Evolutionary conservation across 768 basidiomycete species (phyloP).

Genomic region (Coprinellus micaceus): DNA sequence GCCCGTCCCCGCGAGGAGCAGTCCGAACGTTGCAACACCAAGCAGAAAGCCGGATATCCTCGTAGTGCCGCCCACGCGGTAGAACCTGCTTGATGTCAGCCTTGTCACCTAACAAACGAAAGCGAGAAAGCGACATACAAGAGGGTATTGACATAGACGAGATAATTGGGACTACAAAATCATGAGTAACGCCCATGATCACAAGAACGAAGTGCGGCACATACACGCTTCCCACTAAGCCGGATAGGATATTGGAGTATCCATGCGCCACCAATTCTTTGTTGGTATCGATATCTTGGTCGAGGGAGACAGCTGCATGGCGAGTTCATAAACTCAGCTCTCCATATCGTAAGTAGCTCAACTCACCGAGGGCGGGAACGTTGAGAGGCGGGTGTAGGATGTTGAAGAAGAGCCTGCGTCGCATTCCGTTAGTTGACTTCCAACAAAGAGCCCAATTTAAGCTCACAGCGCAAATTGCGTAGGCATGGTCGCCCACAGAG

Average conservation of each 20-base stretch:
- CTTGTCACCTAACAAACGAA: background rate
- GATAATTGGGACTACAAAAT: conserved; percentile 65
- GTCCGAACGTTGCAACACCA: conserved; percentile 62
- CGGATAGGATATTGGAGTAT: conserved; percentile 83
- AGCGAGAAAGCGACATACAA: conserved; percentile 39
- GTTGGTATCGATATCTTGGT: conserved; percentile 86
- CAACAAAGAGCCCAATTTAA: conserved; percentile 1
- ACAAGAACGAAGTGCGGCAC: conserved; percentile 23
- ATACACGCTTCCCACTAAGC: conserved; percentile 76
- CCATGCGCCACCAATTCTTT: conserved; percentile 92
- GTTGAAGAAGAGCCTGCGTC: conserved; percentile 71
- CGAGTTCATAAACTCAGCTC: conserved; percentile 15
- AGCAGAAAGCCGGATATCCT: conserved; percentile 84
- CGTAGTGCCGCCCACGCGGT: conserved; percentile 87
- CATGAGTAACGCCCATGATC: too few relatives aligned
- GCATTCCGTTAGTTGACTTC: background rate
- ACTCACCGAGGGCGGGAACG: conserved; percentile 79
- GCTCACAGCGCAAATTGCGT: conserved; percentile 89
- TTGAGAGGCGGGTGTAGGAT: conserved; percentile 83
- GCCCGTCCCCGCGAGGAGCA: conserved; percentile 80
- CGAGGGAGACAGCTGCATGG: conserved; percentile 73
- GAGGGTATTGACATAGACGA: conserved; percentile 85
- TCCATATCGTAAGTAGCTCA: too few relatives aligned
- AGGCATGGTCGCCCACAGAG: conserved; percentile 81
- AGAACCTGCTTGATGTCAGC: conserved; percentile 52